A percentile compares a stretch with the other conserved stretches of the same genome.
phyloP scores from a whole-genome alignment of 352 stramenopile species.

The Globisporangium ultimum region DNA sequence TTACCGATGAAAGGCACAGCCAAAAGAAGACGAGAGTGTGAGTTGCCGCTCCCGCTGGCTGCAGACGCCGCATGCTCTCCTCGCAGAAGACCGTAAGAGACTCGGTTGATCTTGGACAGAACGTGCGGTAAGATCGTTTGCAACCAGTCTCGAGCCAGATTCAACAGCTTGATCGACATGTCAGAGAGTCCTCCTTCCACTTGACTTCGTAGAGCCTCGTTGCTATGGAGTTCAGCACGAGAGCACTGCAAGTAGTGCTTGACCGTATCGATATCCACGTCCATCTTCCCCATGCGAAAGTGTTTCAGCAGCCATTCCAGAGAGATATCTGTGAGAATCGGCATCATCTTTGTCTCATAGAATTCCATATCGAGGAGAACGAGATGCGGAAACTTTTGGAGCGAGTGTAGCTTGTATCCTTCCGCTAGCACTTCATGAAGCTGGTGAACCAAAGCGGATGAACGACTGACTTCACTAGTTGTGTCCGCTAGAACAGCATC shows the following conservation, averaged over 20 bases:
- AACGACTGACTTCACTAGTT: constrained; percentile 4
- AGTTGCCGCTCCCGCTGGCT: constrained; percentile 77
- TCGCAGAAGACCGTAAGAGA: constrained; percentile 96
- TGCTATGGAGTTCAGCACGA: constrained; percentile 55
- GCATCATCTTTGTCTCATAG: constrained; percentile 93
- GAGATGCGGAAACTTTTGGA: constrained; percentile 97
- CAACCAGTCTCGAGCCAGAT: constrained; percentile 97
- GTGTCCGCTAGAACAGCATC: constrained; percentile 89
- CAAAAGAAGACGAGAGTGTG: constrained; percentile 95
- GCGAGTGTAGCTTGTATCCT: constrained; percentile 90
- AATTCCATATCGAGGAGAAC: constrained; percentile 96
- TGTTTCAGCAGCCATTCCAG: constrained; percentile 83
- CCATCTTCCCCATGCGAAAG: constrained; percentile 93
- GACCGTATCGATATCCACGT: constrained; percentile 75
- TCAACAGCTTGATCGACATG: constrained; percentile 96
- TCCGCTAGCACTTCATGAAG: constrained; percentile 91
- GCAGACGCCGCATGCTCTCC: constrained; percentile 52
- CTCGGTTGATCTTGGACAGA: constrained; percentile 98
- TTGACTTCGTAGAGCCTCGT: constrained; percentile 72
- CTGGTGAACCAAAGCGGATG: constrained; percentile 28
- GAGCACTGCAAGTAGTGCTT: constrained; percentile 70
- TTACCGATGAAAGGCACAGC: constrained; percentile 99
- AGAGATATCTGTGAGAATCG: constrained; percentile 88
- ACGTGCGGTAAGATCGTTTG: constrained; percentile 97
- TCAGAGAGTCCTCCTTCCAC: constrained; percentile 75